Evolutionary conservation across 352 stramenopile genomes (phyloP).

Genomic region (Phytophthora tubulina): DNA sequence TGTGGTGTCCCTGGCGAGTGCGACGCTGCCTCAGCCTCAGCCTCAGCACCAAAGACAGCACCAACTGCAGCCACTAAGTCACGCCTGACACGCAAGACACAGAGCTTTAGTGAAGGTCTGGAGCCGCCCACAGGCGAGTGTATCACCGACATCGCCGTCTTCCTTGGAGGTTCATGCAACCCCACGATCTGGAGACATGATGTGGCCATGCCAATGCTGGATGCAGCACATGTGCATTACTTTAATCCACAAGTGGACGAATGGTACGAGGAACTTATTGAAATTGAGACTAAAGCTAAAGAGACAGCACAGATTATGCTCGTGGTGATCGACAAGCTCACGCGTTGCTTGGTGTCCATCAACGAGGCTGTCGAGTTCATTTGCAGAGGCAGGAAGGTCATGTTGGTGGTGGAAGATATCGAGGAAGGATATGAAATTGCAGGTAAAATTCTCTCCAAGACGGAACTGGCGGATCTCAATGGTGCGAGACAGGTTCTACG

Average conservation of each 20-base stretch:
- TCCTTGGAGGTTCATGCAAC: conserved; percentile 90
- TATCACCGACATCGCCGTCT: conserved; percentile 64
- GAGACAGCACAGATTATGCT: conserved; percentile 85
- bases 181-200: conserved; percentile 90
- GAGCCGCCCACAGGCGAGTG: conserved; percentile 45
- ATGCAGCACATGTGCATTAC: conserved; percentile 72
- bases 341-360: conserved; percentile 86
- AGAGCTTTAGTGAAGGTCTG: conserved; percentile 63
- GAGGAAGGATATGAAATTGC: conserved; percentile 57
- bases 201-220: conserved; percentile 79
- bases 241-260: conserved; percentile 93
- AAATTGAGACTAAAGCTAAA: conserved; percentile 83
- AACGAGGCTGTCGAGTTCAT: conserved; percentile 92
- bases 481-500: conserved; percentile 82
- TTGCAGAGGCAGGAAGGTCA: conserved; percentile 70
- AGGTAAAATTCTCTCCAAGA: conserved; percentile 54
- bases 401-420: conserved; percentile 89
- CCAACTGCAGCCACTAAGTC: conserved; percentile 9
- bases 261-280: conserved; percentile 89
- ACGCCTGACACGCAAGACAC: conserved; percentile 52
- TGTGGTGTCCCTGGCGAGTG: conserved; percentile 10
- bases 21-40: background rate
- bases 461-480: conserved; percentile 86
- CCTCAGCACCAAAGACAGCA: conserved; percentile 26
- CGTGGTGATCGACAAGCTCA: conserved; percentile 87